phyloP scores from a whole-genome alignment of 345 rosid genomes.

The Adansonia digitata region DNA sequence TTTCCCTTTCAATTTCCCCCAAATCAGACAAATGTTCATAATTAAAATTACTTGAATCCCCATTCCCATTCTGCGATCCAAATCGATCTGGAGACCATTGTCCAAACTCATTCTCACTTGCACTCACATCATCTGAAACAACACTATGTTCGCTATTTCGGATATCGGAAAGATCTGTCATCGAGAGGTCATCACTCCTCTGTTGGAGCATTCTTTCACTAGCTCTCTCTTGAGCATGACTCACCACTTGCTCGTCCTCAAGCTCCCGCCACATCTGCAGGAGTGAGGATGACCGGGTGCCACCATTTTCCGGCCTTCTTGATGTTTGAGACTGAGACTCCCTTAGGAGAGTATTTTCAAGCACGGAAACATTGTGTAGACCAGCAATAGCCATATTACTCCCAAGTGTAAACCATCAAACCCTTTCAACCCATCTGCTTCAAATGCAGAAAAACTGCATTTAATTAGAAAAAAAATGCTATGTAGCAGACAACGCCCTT shows the following conservation, averaged over 20 bases:
- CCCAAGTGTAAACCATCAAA: constrained; percentile 18
- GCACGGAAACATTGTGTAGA: constrained; percentile 67
- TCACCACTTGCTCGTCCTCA: constrained; percentile 81
- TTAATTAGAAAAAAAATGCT: neutral
- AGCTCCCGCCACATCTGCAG: constrained; percentile 87
- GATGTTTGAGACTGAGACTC: constrained; percentile 57
- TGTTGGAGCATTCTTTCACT: constrained; percentile 41
- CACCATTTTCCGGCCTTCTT: constrained; percentile 47
- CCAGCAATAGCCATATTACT: constrained; percentile 75
- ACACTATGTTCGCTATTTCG: constrained; percentile 35
- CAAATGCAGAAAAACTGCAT: constrained; percentile 13
- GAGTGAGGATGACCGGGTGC: constrained; percentile 71
- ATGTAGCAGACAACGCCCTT: constrained; percentile 11
- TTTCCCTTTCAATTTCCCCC: constrained; percentile 75
- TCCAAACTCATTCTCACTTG: constrained; percentile 49
- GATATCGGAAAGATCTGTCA: constrained; percentile 38
- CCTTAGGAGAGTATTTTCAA: constrained; percentile 63
- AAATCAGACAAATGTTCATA: constrained; percentile 48
- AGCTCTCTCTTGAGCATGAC: constrained; percentile 51
- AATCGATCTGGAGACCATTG: constrained; percentile 51
- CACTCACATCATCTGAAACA: constrained; percentile 38
- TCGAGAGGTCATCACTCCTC: constrained; percentile 37
- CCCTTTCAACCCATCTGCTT: constrained; percentile 43
- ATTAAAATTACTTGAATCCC: constrained; percentile 31
- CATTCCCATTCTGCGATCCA: constrained; percentile 49